Evolutionary conservation across 805 yeast species (phyloP).

Genomic region (Saccharomycopsis olivae): DNA sequence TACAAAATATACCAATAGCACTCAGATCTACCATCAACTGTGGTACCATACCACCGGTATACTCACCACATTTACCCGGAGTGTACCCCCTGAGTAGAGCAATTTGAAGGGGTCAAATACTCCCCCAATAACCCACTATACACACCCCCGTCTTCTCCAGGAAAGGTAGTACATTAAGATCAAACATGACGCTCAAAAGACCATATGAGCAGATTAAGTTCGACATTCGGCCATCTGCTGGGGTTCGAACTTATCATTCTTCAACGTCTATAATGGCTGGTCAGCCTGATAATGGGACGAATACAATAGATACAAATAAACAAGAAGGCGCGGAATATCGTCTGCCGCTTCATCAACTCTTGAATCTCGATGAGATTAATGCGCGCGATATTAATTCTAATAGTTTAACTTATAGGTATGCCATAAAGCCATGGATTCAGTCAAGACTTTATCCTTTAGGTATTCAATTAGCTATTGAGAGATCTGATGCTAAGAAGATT

Average conservation of each 20-base stretch:
- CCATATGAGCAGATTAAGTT: conserved; percentile 12
- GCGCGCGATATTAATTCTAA: conserved; percentile 1
- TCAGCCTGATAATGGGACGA: neutral
- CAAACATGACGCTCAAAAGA: conserved; percentile 5
- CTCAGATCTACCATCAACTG: too few relatives aligned
- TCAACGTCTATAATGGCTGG: neutral
- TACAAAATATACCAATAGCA: too few relatives aligned
- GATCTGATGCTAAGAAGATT: conserved; percentile 25
- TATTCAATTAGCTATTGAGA: conserved; percentile 21
- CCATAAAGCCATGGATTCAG: conserved; percentile 17
- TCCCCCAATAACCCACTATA: too few relatives aligned
- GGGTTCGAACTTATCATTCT: neutral
- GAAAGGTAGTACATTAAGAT: too few relatives aligned
- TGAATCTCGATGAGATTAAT: conserved; percentile 16
- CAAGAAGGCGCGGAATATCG: neutral
- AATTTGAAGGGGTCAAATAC: too few relatives aligned
- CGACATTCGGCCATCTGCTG: conserved; percentile 4
- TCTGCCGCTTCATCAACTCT: conserved; percentile 8
- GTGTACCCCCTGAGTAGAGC: too few relatives aligned
- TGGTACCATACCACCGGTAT: too few relatives aligned
- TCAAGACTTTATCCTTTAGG: conserved; percentile 14
- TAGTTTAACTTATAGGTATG: conserved; percentile 4
- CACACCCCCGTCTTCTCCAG: too few relatives aligned
- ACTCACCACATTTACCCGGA: too few relatives aligned
- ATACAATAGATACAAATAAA: neutral